phyloP scores from a whole-genome alignment of 352 stramenopile genomes.

The Halophytophthora polymorphica region DNA sequence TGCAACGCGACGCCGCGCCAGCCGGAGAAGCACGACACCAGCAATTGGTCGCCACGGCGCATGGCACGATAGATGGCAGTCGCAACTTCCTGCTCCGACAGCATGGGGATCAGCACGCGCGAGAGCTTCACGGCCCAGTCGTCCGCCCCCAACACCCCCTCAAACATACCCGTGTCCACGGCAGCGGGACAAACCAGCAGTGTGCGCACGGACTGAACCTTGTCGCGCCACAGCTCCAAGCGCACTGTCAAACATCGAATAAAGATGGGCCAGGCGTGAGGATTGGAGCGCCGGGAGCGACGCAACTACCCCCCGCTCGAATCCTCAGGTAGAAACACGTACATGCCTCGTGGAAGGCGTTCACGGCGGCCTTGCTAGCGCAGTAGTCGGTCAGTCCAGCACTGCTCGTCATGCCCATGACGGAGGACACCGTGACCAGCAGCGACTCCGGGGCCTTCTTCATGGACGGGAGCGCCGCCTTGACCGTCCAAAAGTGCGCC shows the following conservation, averaged over 20 bases:
- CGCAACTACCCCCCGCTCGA: neutral
- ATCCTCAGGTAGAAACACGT: conserved; percentile 17
- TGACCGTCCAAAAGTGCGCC: conserved; percentile 72
- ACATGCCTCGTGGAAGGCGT: conserved; percentile 72
- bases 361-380: conserved; percentile 70
- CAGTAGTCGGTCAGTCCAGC: conserved; percentile 74
- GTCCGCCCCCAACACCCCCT: conserved; percentile 38
- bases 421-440: conserved; percentile 73
- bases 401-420: conserved; percentile 71
- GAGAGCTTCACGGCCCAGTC: conserved; percentile 34
- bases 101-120: conserved; percentile 45
- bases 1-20: conserved; percentile 52
- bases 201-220: conserved; percentile 52
- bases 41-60: conserved; percentile 38
- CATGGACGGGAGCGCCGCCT: conserved; percentile 62
- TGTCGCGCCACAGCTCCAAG: conserved; percentile 67
- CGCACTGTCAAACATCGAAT: conserved; percentile 39
- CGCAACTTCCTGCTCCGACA: conserved; percentile 47
- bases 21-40: conserved; percentile 64
- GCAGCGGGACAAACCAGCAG: conserved; percentile 72
- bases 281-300: neutral
- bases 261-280: conserved; percentile 1
- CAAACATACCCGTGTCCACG: conserved; percentile 80
- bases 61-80: conserved; percentile 58
- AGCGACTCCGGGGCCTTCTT: conserved; percentile 42